A percentile compares a stretch with the other conserved stretches of the same genome.
These are phyloP conservation scores for Penicillium nordicum DNA, from an alignment of 2,329 filamentous ascomycete genomes.

Conservation along the genomic window DNA sequence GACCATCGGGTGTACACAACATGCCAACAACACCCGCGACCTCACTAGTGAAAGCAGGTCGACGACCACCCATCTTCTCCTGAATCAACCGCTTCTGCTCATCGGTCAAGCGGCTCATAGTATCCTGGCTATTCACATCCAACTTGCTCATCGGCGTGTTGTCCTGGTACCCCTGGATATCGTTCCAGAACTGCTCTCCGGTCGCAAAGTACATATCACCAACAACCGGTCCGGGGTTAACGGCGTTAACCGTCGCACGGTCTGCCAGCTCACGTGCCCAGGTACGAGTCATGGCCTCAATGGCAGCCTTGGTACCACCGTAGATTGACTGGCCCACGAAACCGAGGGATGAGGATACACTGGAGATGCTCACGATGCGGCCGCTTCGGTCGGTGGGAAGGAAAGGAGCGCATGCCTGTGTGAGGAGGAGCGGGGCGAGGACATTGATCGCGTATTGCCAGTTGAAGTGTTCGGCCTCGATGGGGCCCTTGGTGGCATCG, in stretches of 20 bases:
- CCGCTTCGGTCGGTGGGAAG: slow-evolving; percentile 66
- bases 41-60: slow-evolving; percentile 65
- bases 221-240: slow-evolving; percentile 64
- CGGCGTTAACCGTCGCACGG: slow-evolving; percentile 60
- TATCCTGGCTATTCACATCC: slow-evolving; percentile 53
- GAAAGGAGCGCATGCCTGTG: slow-evolving; percentile 68
- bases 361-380: slow-evolving; percentile 61
- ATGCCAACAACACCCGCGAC: slow-evolving; percentile 74
- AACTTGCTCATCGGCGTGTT: slow-evolving; percentile 63
- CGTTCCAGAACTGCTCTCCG: slow-evolving; percentile 55
- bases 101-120: slow-evolving; percentile 54
- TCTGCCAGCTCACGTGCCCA: slow-evolving; percentile 63
- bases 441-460: slow-evolving; percentile 77
- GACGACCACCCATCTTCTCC: slow-evolving; percentile 54
- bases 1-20: slow-evolving; percentile 68
- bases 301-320: slow-evolving; percentile 63
- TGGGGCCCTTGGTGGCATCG: slow-evolving; percentile 57
- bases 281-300: slow-evolving; percentile 67
- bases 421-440: slow-evolving; percentile 71
- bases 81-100: slow-evolving; percentile 62
- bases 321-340: slow-evolving; percentile 60
- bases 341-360: slow-evolving; percentile 56
- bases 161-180: slow-evolving; percentile 59
- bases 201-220: slow-evolving; percentile 64
- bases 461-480: slow-evolving; percentile 64